Evolutionary conservation across 1,139 yeast species (phyloP), one percentile per base, ranked within the genome.

Genomic region (Yamadazyma atlantica): DNA sequence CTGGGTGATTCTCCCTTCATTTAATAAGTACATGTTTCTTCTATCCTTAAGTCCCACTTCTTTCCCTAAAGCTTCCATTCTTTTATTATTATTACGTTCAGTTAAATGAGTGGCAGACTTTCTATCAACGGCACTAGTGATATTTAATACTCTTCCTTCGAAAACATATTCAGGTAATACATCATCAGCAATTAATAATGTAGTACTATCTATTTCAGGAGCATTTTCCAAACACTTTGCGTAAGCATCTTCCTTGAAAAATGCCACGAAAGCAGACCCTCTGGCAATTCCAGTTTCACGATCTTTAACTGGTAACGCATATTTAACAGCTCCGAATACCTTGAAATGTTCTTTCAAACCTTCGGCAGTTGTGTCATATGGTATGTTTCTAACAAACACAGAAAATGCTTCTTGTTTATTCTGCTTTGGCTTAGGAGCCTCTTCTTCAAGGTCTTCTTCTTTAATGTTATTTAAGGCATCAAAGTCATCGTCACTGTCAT

Each of bases 261-360:
- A 92, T 0, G 96, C 96, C 32, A 92, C 96, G 58, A 92, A 92
- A 0, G 97, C 99, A 1, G 96, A 85, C 40, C 99, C 99, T 58
- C 75, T 86, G 9, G 98, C 89, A 42, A 87, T 69, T 4, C 95
- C 95, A 2, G 96, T 82, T 40, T 73, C 83, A 54, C 74, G 85
- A 57, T 94, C 99, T 48, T 83, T 73, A 9, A 94, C 98, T 0
- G 97, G 97, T 35, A 92, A 72, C 0, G 98, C 98, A 57, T 89
- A 92, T 51, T 85, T 83, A 23, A 92, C 90, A 8, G 86, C 76
- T 8, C 99, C 99, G 56, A 92, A 89, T 49, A 78, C 75, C 41
- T 71, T 64, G 55, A 92, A 92, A 57, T 92, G 97, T 38, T 81
- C 86, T 41, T 71, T 73, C 31, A 92, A 70, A 1, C 83, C 62